Evolutionary conservation across 163 green algal genomes (phyloP).

Genomic region (Chlamydomonas reinhardtii): DNA sequence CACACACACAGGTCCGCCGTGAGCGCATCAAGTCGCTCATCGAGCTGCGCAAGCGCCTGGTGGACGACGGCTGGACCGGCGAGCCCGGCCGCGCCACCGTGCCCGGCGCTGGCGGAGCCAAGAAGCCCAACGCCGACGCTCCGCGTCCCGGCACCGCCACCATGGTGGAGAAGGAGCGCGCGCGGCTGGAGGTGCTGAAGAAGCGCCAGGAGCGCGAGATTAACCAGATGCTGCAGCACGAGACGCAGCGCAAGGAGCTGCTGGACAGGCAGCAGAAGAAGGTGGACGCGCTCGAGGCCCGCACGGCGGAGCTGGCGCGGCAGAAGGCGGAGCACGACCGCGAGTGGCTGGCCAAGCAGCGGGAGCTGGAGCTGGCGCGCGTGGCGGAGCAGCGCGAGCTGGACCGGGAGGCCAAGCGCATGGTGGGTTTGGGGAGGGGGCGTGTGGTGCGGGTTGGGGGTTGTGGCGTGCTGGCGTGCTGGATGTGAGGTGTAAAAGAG

Average conservation of each 20-base stretch:
- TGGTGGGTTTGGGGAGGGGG: conserved; percentile 5
- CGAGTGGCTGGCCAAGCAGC: conserved; percentile 73
- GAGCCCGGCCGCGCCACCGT: conserved; percentile 12
- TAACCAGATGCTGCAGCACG: conserved; percentile 75
- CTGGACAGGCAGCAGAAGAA: conserved; percentile 85
- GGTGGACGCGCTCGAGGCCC: conserved; percentile 72
- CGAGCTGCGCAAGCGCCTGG: conserved; percentile 74
- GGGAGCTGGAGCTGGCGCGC: conserved; percentile 78
- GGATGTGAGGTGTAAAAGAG: no score
- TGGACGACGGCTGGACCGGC: conserved; percentile 68
- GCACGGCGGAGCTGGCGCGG: conserved; percentile 69
- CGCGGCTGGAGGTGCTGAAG: conserved; percentile 82
- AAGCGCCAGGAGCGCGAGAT: conserved; percentile 77
- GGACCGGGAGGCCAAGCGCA: conserved; percentile 65
- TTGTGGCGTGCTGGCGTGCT: no score
- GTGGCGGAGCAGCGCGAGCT: conserved; percentile 67
- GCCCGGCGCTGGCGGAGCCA: neutral
- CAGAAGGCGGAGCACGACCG: conserved; percentile 73
- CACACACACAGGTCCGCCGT: conserved; percentile 47
- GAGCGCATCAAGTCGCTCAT: conserved; percentile 75
- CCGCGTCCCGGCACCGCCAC: conserved; percentile 12
- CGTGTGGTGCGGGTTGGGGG: no score
- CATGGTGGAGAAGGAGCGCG: conserved; percentile 78
- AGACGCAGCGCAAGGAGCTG: conserved; percentile 82
- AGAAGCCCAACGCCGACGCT: neutral